Evolutionary conservation across 129 eudicot genomes (phyloP), one percentile per base, ranked within the genome.

Genomic region (Silybum marianum): DNA sequence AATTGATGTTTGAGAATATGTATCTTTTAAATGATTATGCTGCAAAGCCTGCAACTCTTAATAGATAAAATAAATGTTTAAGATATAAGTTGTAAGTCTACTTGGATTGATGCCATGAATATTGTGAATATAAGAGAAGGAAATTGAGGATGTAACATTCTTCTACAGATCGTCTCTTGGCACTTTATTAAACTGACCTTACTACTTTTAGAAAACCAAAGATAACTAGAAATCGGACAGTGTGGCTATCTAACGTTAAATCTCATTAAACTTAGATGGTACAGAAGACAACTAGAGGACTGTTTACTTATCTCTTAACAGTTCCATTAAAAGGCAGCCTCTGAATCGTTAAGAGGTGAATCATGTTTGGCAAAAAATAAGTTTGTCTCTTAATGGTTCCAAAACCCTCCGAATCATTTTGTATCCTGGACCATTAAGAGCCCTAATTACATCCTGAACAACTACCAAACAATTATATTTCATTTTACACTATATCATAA

Each of bases 31-130:
- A 75, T 75, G 70, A 75, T 54, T 42, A 75, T 28, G 39, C 36
- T 32, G 36, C 36, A 32, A 32, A 32, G 36, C 36, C 22, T 21
- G 60, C 44, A 44, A 14, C 65, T 73, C 66, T 44, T 3, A 26
- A 54, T 12, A 13, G 71, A 21, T 40, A 66, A 28, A 38, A 25
- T 39, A 77, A 63, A 63, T 63, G 63, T 36, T 77, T 65, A 22
- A 54, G 36, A 77, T 65, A 77, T 63, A 77, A 65, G 36, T 38
- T 22, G 81, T 62, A 77, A 65, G 73, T 77, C n/a, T 58, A 23
- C 26, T 7, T 75, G 19, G 73, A 36, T 77, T 77, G 40, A 23
- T 30, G 63, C 67, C 63, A 77, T 38, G 73, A 77, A 11, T 24
- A 40, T 40, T 66, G 46, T 23, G 63, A 77, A 23, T 65, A 22